Base-by-base conservation (phyloP, 768 basidiomycete species). In the Exidia glandulosa region DNA sequence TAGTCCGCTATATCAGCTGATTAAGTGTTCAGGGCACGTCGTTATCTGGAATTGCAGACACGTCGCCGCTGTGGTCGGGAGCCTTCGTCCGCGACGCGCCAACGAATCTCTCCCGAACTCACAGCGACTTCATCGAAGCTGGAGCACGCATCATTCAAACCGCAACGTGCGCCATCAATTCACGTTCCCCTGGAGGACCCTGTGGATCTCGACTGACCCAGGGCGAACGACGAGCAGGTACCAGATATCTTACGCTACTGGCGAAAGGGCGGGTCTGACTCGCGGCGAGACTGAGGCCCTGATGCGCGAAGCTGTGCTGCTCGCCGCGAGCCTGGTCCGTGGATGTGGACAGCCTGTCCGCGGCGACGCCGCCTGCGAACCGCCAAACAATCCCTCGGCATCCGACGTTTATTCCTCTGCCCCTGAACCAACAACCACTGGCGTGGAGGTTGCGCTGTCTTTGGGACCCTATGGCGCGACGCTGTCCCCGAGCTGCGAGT, bases 401-500 rank as follows among this genome's bases (percentile, higher is more conserved):
- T 64, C 57, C 47, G 37, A 57, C 56, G 36, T 45, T 48, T 62
- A 58, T 69, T 70, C 55, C 67, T 79, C 63, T 45, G 9, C 41
- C 12, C n/a, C n/a, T n/a, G n/a, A n/a, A n/a, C n/a, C n/a, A n/a
- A n/a, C n/a, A n/a, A n/a, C n/a, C n/a, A n/a, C n/a, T n/a, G 23
- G 16, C 19, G 9, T 45, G 10, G 75, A 72, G 30, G 77, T 91
- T 34, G 85, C 81, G 2, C 75, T 93, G 3, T 89, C 86, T 4
- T 71, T 90, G 31, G 89, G 90, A 19, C 84, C 87, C 0, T 90
- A 81, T 65, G 88, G 89, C 36, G 85, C 86, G 1, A 84, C 79
- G 3, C 73, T 88, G 16, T 67, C 69, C 6, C 82, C 84, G 0
- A 70, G 72, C 23, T 78, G 86, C 58, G 90, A 92, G 67, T 90